A percentile compares a stretch with the other conserved stretches of the same genome.
phyloP scores from a whole-genome alignment of 441 rosid species.

The Aleurites moluccanus region DNA sequence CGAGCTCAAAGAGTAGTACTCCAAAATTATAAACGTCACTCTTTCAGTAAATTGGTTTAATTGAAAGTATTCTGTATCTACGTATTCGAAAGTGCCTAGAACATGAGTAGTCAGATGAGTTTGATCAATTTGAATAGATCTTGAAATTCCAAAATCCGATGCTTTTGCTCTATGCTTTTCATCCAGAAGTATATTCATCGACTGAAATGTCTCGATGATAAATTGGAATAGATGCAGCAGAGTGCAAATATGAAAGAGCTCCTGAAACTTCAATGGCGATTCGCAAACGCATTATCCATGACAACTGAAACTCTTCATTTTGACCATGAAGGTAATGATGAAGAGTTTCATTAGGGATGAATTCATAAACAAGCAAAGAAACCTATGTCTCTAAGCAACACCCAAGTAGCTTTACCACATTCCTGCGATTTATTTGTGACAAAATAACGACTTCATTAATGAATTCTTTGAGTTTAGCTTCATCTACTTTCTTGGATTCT shows the following conservation, averaged over 20 bases:
- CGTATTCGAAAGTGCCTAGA: conserved; percentile 17
- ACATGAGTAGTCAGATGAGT: conserved; percentile 18
- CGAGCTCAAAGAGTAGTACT: conserved; percentile 12
- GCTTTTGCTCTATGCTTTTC: conserved; percentile 5
- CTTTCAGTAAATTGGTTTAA: conserved; percentile 6
- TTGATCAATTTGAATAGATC: not conserved
- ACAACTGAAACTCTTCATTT: not conserved
- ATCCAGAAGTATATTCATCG: conserved; percentile 8
- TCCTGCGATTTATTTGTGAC: conserved; percentile 5
- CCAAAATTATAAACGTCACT: conserved; percentile 21
- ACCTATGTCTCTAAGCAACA: conserved; percentile 14
- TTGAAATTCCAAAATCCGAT: conserved; percentile 16
- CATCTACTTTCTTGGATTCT: not conserved
- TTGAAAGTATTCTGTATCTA: conserved; percentile 18
- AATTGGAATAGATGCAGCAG: not conserved
- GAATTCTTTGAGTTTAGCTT: not conserved
- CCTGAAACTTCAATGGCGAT: conserved; percentile 7
- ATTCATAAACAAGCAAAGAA: conserved; percentile 9
- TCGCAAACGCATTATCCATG: not conserved
- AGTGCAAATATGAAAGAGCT: conserved; percentile 5
- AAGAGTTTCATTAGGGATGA: conserved; percentile 16
- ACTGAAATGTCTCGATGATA: conserved; percentile 12
- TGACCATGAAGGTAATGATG: conserved; percentile 6
- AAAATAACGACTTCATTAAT: conserved; percentile 1
- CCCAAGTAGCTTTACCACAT: not conserved